These are phyloP conservation scores for Wolfiporia cocos DNA, from an alignment of 1,284 basidiomycete species.

Conservation along the genomic window DNA sequence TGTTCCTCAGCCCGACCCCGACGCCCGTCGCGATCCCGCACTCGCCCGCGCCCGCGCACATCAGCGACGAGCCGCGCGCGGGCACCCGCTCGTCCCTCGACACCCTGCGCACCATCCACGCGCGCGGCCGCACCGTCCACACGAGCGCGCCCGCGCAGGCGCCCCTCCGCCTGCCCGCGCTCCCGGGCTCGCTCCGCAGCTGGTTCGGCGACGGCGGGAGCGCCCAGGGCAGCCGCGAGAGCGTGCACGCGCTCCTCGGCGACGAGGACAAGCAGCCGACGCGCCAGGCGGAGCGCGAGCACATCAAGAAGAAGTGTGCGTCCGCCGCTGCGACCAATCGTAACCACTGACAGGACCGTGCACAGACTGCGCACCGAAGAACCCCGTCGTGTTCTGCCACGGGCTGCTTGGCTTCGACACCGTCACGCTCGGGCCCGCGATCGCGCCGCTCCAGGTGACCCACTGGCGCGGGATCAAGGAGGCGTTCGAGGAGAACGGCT, in stretches of 20 bases:
- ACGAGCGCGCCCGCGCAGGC: constrained; percentile 22
- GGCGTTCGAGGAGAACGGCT: constrained; percentile 81
- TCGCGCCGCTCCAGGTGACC: constrained; percentile 78
- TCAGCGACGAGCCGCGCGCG: constrained; percentile 18
- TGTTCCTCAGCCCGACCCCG: constrained; percentile 25
- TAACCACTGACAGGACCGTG: constrained; percentile 7
- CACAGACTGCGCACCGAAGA: constrained; percentile 66
- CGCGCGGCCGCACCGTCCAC: constrained; percentile 28
- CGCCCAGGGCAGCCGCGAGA: constrained; percentile 44
- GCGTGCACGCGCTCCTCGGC: constrained; percentile 41
- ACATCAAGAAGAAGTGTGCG: constrained; percentile 68
- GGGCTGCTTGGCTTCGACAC: constrained; percentile 87
- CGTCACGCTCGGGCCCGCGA: constrained; percentile 62
- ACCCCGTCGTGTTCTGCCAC: constrained; percentile 91
- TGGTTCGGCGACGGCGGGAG: constrained; percentile 43
- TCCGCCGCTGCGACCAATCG: constrained; percentile 14
- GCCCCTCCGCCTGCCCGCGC: constrained; percentile 16
- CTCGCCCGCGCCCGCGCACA: constrained; percentile 21
- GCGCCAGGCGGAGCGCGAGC: constrained; percentile 44
- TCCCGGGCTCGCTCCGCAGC: constrained; percentile 33
- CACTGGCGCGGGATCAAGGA: constrained; percentile 96
- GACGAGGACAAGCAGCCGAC: constrained; percentile 55
- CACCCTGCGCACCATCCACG: constrained; percentile 52
- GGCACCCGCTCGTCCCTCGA: constrained; percentile 51
- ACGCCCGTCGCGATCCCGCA: constrained; percentile 22